Base-by-base conservation (phyloP, 768 basidiomycete species). In the Piloderma croceum region DNA sequence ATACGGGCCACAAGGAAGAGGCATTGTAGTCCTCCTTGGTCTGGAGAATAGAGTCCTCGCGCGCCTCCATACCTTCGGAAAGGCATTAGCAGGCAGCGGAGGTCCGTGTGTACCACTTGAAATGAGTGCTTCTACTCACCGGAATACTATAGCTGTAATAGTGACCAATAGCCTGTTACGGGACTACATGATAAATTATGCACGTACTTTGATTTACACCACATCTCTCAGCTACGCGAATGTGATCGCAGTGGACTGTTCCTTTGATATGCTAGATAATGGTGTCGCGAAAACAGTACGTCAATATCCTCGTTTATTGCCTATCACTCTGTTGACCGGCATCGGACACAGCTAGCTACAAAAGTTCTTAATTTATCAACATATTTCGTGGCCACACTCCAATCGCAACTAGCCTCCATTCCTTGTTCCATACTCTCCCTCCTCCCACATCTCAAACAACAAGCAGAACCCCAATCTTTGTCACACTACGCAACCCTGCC, bases 131-230 rank as follows among this genome's bases (percentile, higher is more conserved):
- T 31, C 29, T 31, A 31, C 29, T 15, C 29, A 31, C 10, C n/a
- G n/a, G n/a, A n/a, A 2, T 39, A 83, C n/a, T n/a, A n/a, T n/a
- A n/a, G 93, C 93, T 33, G 87, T 89, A 5, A 60, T 96, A 5
- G 63, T 96, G 25, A 82, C 81, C 12, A 82, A 69, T 12, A 69
- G 73, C 2, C 65, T 88, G 7, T 71, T 94, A 33, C 80, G 83
- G 9, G 77, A 86, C 47, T 96, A 91, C 61, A 67, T 97, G 17
- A 63, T 96, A 48, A 97, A 97, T 58, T 98, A 93, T 61, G 91
- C 91, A 0, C 74, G 93, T 20, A 76, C 90, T 3, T 68, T 97
- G 36, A 88, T 97, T 37, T 97, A 41, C 32, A 84, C 81, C 0
- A 86, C 83, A 1, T 67, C 79, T 2, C 64, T 78, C 41, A 67